Base-by-base conservation (phyloP, 768 basidiomycete genomes). In the Sutorius australiensis region DNA sequence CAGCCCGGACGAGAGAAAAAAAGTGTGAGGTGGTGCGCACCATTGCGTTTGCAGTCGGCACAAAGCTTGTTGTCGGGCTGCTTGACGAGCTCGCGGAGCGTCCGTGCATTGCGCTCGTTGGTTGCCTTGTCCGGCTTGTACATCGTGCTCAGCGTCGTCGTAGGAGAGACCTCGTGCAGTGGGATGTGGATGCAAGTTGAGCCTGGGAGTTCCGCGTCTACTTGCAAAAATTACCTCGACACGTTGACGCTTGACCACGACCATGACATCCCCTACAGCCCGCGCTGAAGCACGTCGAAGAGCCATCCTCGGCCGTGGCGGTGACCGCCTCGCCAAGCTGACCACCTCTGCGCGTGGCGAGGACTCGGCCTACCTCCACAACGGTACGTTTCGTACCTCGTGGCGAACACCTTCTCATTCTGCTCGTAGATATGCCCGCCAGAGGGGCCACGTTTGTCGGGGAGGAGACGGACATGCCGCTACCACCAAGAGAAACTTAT, bases 1-100 rank as follows among this genome's bases (percentile, higher is more conserved):
- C 5, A 0, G 14, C 48, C 12, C 54, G 33, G 30, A 16, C 2
- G 13, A 34, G 36, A 24, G 24, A 12, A 21, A 8, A 28, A 2
- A 1, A 12, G n/a, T n/a, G 0, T 1, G 5, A 5, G 3, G 32
- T 5, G 36, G 21, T 12, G n/a, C 36, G 71, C 61, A 91, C 95
- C 95, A 70, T 97, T 95, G 56, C 90, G 85, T 69, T 97, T 95
- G 77, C 95, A 99, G 65, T 99, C 95, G 1, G 92, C 92, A 59
- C 95, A 99, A 37, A 89, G 70, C 72, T 93, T 98, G 75, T 98
- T 99, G 57, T 95, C 92, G 16, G 89, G 87, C 42, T 76, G 77
- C 68, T 91, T 97, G 47, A 99, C 82, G 30, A 98, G 78, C 61
- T 92, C 95, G 42, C 93, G 78, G 12, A 99, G 81, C 6, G 81